These are phyloP conservation scores for Monosporozyma aquatica DNA, from an alignment of 805 yeast species.

Conservation along the genomic window DNA sequence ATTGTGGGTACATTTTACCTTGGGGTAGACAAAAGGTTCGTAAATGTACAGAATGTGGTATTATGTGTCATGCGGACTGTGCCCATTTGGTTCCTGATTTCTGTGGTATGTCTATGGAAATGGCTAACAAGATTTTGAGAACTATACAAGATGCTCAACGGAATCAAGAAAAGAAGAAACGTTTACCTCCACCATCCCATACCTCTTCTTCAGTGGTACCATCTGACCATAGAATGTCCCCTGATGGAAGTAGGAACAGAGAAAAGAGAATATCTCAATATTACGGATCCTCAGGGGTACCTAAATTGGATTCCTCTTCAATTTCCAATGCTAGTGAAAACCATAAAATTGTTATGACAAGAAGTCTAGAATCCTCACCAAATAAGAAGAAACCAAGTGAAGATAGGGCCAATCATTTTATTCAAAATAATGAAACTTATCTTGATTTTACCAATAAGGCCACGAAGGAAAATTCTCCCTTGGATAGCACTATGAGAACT, in stretches of 20 bases:
- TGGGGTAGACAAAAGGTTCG: conserved; percentile 90
- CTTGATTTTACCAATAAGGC: conserved; percentile 23
- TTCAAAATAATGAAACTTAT: conserved; percentile 24
- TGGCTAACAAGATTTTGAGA: conserved; percentile 79
- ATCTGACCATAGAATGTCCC: background rate
- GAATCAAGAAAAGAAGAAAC: conserved; percentile 22
- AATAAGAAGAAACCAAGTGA: conserved; percentile 7
- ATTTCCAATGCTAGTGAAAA: background rate
- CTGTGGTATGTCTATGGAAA: conserved; percentile 97
- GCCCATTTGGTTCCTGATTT: conserved; percentile 94
- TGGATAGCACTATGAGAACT: conserved; percentile 5
- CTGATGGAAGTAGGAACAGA: background rate
- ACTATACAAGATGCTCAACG: conserved; percentile 71
- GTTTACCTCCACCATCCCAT: conserved; percentile 5
- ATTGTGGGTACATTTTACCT: conserved; percentile 93
- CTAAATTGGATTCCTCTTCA: background rate
- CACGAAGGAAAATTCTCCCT: conserved; percentile 14
- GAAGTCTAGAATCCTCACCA: conserved; percentile 4
- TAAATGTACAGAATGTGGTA: conserved; percentile 88
- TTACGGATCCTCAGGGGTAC: background rate
- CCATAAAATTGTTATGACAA: conserved; percentile 2
- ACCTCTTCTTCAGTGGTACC: background rate
- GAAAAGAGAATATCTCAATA: conserved; percentile 1
- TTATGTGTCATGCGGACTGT: conserved; percentile 89
- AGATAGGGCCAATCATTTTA: conserved; percentile 20